These are phyloP conservation scores for Rhizopus sp. DNA, from an alignment of 371 early-diverging fungal species.

Conservation along the genomic window DNA sequence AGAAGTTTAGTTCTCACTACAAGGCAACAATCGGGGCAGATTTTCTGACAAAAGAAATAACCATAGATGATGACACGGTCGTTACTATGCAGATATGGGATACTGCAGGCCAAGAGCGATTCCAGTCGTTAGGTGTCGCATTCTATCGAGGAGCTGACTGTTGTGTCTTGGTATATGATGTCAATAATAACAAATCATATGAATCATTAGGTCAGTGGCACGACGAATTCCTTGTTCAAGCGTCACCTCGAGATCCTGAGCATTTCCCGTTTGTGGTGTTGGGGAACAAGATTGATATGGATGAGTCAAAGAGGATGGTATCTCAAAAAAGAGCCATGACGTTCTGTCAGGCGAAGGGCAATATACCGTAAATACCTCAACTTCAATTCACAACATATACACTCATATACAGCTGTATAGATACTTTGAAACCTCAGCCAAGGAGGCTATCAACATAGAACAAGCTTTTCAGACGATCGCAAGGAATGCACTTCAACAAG, in stretches of 20 bases:
- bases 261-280: slow-evolving; percentile 97
- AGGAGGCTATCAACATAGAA: slow-evolving; percentile 96
- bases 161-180: slow-evolving; percentile 97
- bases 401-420: slow-evolving; percentile 4
- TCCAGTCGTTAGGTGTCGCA: slow-evolving; percentile 96
- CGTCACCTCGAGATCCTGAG: slow-evolving; percentile 89
- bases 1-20: slow-evolving; percentile 97
- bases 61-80: slow-evolving; percentile 77
- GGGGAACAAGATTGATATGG: slow-evolving; percentile 98
- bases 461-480: slow-evolving; percentile 93
- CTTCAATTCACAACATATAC: not conserved
- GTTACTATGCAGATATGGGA: slow-evolving; percentile 97
- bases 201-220: slow-evolving; percentile 94
- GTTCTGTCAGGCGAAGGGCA: slow-evolving; percentile 95
- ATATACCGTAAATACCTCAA: slow-evolving; percentile 69
- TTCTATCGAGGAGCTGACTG: slow-evolving; percentile 99
- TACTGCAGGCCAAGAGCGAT: slow-evolving; percentile 96
- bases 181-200: slow-evolving; percentile 92
- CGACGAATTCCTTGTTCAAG: slow-evolving; percentile 95
- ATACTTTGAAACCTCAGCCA: slow-evolving; percentile 85
- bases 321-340: slow-evolving; percentile 92
- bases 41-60: slow-evolving; percentile 98
- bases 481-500: slow-evolving; percentile 84
- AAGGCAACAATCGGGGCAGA: slow-evolving; percentile 99
- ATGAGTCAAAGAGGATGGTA: slow-evolving; percentile 91